A percentile compares a stretch with the other conserved stretches of the same genome.
phyloP scores from a whole-genome alignment of 1,139 yeast genomes.

The Hemisphaericaspora xylanilytica region DNA sequence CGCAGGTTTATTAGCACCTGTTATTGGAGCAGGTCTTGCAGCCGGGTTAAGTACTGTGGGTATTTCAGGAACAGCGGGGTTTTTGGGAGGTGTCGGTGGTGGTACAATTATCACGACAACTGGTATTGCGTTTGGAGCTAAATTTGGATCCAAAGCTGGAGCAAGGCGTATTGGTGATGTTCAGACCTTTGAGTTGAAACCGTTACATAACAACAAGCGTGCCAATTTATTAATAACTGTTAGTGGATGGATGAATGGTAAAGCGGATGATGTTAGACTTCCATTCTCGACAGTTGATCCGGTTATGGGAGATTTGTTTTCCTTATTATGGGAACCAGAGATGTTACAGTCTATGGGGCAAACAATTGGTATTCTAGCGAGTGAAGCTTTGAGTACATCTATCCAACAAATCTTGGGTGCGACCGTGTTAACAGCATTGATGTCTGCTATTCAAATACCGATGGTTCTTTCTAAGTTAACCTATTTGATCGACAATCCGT shows the following conservation, averaged over 20 bases:
- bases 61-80: slow-evolving; percentile 85
- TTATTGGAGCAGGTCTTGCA: slow-evolving; percentile 96
- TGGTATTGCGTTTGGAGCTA: slow-evolving; percentile 88
- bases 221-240: slow-evolving; percentile 87
- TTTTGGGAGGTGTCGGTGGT: slow-evolving; percentile 96
- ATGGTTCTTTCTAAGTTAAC: slow-evolving; percentile 88
- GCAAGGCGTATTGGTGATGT: slow-evolving; percentile 86
- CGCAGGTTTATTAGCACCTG: slow-evolving; percentile 95
- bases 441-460: slow-evolving; percentile 95
- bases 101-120: slow-evolving; percentile 91
- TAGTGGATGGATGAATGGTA: slow-evolving; percentile 98
- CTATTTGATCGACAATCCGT: slow-evolving; percentile 90
- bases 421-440: slow-evolving; percentile 84
- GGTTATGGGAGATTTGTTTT: slow-evolving; percentile 92
- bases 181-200: slow-evolving; percentile 88
- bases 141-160: slow-evolving; percentile 86
- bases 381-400: slow-evolving; percentile 89
- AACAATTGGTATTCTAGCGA: slow-evolving; percentile 87
- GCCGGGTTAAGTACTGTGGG: slow-evolving; percentile 97
- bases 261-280: slow-evolving; percentile 90
- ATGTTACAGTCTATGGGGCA: slow-evolving; percentile 96
- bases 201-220: slow-evolving; percentile 86
- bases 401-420: slow-evolving; percentile 94
- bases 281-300: slow-evolving; percentile 98
- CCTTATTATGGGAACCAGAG: slow-evolving; percentile 96